Evolutionary conservation across 2,329 filamentous ascomycete genomes (phyloP).

Genomic region (Fusarium torreyae): DNA sequence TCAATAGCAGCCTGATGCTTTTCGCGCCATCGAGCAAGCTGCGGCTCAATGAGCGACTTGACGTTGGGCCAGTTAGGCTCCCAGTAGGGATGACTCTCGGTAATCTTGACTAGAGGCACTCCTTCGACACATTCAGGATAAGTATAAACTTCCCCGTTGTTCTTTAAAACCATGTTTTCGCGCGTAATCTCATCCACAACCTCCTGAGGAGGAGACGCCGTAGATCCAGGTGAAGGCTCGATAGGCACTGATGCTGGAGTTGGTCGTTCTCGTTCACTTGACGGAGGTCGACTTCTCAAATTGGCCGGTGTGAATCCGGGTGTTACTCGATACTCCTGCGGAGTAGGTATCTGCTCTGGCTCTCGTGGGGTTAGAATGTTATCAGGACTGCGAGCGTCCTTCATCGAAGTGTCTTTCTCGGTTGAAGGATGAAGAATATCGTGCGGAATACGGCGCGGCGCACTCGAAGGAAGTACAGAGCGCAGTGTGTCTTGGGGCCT

Average conservation of each 20-base stretch:
- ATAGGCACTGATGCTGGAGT: slow-evolving; percentile 50
- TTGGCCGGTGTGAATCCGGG: slow-evolving; percentile 55
- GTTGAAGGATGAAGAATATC: slow-evolving; percentile 44
- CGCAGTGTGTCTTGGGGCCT: slow-evolving; percentile 27
- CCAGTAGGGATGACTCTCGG: slow-evolving; percentile 68
- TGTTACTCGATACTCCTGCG: slow-evolving; percentile 47
- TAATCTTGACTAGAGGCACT: slow-evolving; percentile 68
- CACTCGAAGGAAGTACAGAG: slow-evolving; percentile 31
- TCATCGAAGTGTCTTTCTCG: slow-evolving; percentile 38
- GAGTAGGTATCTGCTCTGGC: slow-evolving; percentile 48
- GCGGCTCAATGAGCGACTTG: slow-evolving; percentile 59
- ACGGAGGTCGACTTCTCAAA: slow-evolving; percentile 48
- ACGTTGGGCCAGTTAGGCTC: slow-evolving; percentile 67
- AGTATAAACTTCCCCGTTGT: slow-evolving; percentile 66
- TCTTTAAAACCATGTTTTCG: slow-evolving; percentile 60
- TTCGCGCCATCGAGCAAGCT: slow-evolving; percentile 64
- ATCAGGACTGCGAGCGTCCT: slow-evolving; percentile 30
- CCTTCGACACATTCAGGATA: slow-evolving; percentile 68
- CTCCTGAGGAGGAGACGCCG: slow-evolving; percentile 27
- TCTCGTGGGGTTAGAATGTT: slow-evolving; percentile 39
- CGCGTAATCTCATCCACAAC: slow-evolving; percentile 59
- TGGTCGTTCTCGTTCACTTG: slow-evolving; percentile 47
- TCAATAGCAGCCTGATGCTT: slow-evolving; percentile 61
- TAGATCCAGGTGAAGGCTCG: slow-evolving; percentile 49
- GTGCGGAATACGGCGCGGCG: slow-evolving; percentile 24